These are phyloP conservation scores for Sporormia fimetaria DNA, from an alignment of 495 filamentous ascomycete genomes.

Conservation along the genomic window DNA sequence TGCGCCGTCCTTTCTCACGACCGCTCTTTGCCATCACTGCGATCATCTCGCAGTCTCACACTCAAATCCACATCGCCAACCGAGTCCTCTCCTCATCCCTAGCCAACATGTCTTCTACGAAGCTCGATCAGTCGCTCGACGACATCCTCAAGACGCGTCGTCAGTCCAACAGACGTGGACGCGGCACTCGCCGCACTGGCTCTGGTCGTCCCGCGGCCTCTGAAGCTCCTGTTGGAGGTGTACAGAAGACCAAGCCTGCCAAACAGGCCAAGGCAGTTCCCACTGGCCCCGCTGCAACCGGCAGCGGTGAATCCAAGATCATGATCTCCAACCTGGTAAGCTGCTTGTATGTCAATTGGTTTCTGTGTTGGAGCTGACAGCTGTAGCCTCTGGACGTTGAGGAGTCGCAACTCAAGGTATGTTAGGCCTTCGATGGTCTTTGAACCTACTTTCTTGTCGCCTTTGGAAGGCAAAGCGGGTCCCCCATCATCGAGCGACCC, in stretches of 20 bases:
- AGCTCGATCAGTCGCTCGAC: conserved; percentile 90
- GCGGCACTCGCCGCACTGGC: conserved; percentile 33
- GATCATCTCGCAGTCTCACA: not conserved
- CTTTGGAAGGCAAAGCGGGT: conserved; percentile 10
- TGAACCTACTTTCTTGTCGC: conserved; percentile 11
- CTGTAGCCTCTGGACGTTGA: conserved; percentile 81
- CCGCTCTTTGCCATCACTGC: too few species aligned
- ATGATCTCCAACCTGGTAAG: conserved; percentile 96
- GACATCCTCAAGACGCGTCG: conserved; percentile 78
- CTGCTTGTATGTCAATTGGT: too few species aligned
- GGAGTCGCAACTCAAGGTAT: conserved; percentile 98
- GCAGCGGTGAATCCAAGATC: conserved; percentile 74
- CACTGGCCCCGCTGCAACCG: conserved; percentile 44
- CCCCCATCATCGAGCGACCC: conserved; percentile 8
- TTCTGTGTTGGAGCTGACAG: conserved; percentile 19
- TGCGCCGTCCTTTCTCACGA: too few species aligned
- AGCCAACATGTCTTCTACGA: conserved; percentile 46
- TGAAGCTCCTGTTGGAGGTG: conserved; percentile 67
- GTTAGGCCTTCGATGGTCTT: conserved; percentile 42
- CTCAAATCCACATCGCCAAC: conserved; percentile 21
- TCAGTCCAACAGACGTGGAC: conserved; percentile 40
- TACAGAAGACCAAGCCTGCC: conserved; percentile 65
- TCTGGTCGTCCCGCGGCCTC: conserved; percentile 32
- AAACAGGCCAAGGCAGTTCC: conserved; percentile 54
- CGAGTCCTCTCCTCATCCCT: not conserved